Evolutionary conservation across 2,329 filamentous ascomycete genomes (phyloP).

Genomic region (Neonectria ditissima): DNA sequence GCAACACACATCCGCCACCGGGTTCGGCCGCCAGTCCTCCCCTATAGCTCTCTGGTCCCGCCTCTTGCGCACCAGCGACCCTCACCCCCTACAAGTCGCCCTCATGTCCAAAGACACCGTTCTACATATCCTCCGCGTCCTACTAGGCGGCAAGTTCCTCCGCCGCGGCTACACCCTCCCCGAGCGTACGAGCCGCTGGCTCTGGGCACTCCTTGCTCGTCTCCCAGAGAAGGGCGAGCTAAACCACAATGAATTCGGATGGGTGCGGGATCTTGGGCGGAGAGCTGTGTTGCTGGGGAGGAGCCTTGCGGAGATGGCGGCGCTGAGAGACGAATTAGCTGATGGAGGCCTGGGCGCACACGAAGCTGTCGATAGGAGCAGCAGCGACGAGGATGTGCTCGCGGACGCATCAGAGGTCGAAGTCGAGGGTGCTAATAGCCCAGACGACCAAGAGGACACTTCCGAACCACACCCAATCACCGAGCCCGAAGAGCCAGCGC

Average conservation of each 20-base stretch:
- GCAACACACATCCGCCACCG: constrained; percentile 67
- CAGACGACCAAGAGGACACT: constrained; percentile 30
- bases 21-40: constrained; percentile 63
- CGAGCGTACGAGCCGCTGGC: constrained; percentile 80
- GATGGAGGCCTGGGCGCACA: constrained; percentile 56
- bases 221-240: constrained; percentile 81
- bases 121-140: constrained; percentile 73
- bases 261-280: constrained; percentile 83
- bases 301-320: constrained; percentile 65
- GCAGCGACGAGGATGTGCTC: constrained; percentile 53
- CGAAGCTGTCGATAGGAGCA: constrained; percentile 61
- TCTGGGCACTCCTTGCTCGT: constrained; percentile 84
- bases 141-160: constrained; percentile 74
- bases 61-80: constrained; percentile 65
- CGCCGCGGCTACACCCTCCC: constrained; percentile 69
- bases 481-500: constrained; percentile 39
- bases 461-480: constrained; percentile 20
- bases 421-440: constrained; percentile 43
- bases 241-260: constrained; percentile 79
- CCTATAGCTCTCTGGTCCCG: constrained; percentile 65
- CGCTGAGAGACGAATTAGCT: constrained; percentile 57
- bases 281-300: constrained; percentile 73
- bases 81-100: constrained; percentile 69
- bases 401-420: constrained; percentile 49
- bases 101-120: constrained; percentile 75